phyloP scores from a whole-genome alignment of 768 basidiomycete genomes.

The Dioszegia aurantiaca region DNA sequence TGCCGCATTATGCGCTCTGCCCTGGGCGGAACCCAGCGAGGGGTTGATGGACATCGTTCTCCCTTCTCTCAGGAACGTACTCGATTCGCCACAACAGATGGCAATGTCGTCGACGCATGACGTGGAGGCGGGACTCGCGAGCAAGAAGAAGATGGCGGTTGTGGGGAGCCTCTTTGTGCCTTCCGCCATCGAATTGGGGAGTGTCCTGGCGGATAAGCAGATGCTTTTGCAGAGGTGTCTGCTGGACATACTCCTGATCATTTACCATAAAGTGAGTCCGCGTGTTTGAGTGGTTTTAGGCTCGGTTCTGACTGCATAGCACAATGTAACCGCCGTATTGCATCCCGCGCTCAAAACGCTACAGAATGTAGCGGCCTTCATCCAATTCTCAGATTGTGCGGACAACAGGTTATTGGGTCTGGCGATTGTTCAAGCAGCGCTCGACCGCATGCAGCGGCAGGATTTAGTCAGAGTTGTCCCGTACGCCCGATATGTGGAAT shows the following conservation, averaged over 20 bases:
- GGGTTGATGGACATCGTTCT: slow-evolving; percentile 25
- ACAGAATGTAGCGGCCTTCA: slow-evolving; percentile 30
- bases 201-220: slow-evolving; percentile 20
- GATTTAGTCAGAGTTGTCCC: slow-evolving; percentile 27
- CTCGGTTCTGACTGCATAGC: slow-evolving; percentile 17
- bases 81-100: slow-evolving; percentile 26
- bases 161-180: slow-evolving; percentile 37
- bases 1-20: slow-evolving; percentile 27
- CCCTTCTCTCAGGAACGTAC: slow-evolving; percentile 25
- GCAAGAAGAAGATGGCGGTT: slow-evolving; percentile 18
- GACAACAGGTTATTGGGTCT: slow-evolving; percentile 34
- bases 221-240: slow-evolving; percentile 23
- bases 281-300: background rate
- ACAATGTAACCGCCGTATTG: slow-evolving; percentile 27
- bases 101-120: background rate
- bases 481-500: slow-evolving; percentile 6
- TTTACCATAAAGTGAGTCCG: slow-evolving; percentile 38
- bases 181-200: slow-evolving; percentile 26
- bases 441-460: slow-evolving; percentile 21
- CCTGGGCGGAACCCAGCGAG: slow-evolving; percentile 26
- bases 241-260: slow-evolving; percentile 36
- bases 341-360: slow-evolving; percentile 28
- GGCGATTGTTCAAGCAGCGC: slow-evolving; percentile 30
- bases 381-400: slow-evolving; percentile 14
- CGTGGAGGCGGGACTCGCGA: background rate